These are phyloP conservation scores for Komagataella pastoris DNA, from an alignment of 805 yeast genomes.

Conservation along the genomic window DNA sequence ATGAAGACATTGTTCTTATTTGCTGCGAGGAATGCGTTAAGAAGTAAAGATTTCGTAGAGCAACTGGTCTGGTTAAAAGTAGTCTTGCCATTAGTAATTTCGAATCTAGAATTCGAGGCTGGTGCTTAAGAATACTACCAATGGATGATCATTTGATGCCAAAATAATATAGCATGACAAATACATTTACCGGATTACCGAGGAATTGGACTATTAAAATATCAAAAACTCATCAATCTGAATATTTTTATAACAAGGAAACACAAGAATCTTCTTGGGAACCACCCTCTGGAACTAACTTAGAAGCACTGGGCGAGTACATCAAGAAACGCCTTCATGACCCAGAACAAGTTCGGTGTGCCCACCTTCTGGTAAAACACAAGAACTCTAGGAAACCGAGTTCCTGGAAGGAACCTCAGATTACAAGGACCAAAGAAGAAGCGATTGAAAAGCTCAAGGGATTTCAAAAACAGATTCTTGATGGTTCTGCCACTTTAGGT, in stretches of 20 bases:
- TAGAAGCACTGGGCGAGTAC: conserved; percentile 41
- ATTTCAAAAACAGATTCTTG: conserved; percentile 42
- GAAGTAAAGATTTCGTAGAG: neutral
- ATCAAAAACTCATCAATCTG: conserved; percentile 72
- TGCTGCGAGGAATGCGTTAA: neutral
- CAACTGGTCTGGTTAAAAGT: neutral
- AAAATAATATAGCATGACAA: neutral
- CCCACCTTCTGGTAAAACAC: conserved; percentile 79
- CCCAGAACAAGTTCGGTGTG: conserved; percentile 63
- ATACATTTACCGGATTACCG: conserved; percentile 59
- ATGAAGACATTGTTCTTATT: conserved; percentile 28
- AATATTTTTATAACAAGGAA: conserved; percentile 64
- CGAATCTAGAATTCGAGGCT: neutral
- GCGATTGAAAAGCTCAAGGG: conserved; percentile 52
- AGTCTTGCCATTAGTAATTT: neutral
- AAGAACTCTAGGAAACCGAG: conserved; percentile 77
- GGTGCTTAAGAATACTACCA: neutral
- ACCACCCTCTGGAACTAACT: conserved; percentile 76
- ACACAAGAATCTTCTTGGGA: conserved; percentile 80
- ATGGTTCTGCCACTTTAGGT: conserved; percentile 53
- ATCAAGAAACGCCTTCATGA: conserved; percentile 29
- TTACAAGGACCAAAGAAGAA: conserved; percentile 73
- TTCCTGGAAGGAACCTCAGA: conserved; percentile 70
- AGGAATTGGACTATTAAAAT: conserved; percentile 70
- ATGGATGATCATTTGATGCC: no score